Evolutionary conservation across 192 early-diverging fungal species (phyloP).

Genomic region (Coemansia sp.): DNA sequence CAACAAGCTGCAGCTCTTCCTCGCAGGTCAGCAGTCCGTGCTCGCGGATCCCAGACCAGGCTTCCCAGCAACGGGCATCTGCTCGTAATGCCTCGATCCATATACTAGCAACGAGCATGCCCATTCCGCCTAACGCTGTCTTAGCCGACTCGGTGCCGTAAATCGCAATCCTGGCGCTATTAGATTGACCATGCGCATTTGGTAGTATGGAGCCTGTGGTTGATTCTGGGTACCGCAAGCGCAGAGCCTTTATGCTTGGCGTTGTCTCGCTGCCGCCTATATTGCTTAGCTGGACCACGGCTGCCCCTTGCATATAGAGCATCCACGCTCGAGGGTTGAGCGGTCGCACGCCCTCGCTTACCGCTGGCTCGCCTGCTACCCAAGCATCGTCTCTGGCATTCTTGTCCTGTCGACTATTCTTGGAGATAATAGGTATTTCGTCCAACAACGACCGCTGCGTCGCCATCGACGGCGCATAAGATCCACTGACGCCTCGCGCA

Average conservation of each 20-base stretch:
- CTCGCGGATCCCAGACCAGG: conserved; percentile 49
- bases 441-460: conserved; percentile 4
- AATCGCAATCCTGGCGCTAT: no score
- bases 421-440: neutral
- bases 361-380: neutral
- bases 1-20: conserved; percentile 32
- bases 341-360: conserved; percentile 7
- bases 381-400: neutral
- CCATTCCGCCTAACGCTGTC: conserved; percentile 28
- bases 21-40: conserved; percentile 38
- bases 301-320: conserved; percentile 54
- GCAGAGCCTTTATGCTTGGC: conserved; percentile 37
- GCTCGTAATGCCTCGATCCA: conserved; percentile 27
- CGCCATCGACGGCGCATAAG: neutral
- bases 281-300: conserved; percentile 44
- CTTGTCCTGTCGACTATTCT: conserved; percentile 5
- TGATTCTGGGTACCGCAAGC: conserved; percentile 8
- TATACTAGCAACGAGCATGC: conserved; percentile 26
- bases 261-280: conserved; percentile 37
- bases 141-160: neutral
- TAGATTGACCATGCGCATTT: no score
- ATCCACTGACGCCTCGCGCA: neutral
- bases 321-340: conserved; percentile 35
- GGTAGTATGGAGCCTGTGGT: neutral
- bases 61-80: conserved; percentile 54